Base-by-base conservation (phyloP, 2,329 filamentous ascomycete genomes). In the Colletotrichum karsti region DNA sequence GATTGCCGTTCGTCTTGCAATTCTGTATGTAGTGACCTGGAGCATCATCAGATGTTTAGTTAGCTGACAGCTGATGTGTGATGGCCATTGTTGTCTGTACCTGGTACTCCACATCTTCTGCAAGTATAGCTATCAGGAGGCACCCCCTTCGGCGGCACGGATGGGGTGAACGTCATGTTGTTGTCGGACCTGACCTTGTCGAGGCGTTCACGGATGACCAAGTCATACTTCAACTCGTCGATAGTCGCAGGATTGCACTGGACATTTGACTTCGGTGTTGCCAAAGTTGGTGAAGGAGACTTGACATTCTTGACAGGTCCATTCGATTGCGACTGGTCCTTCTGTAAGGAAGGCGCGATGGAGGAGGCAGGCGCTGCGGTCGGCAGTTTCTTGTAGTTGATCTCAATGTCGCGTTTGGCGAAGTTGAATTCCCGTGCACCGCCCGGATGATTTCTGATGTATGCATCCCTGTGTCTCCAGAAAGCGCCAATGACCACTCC, bases 21-120 rank as follows among this genome's bases (percentile, higher is more conserved):
- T 73, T 30, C 20, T 67, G 61, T 24, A 73, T 58, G 26, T 63
- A 60, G 54, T 72, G 71, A 2, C 72, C 73, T 75, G n/a, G 7
- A 20, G 15, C 18, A 50, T 12, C 9, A 24, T 30, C 24, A n/a
- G n/a, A n/a, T 50, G 22, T 4, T 30, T 24, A 50, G 53, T 48
- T 55, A 39, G 30, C 26, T 30, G 7, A 6, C 5, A 46, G 10
- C 20, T 12, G 22, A 18, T 18, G n/a, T 20, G 41, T 12, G 35
- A 18, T 18, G 10, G 20, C 28, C 37, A 20, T 12, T 28, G 7
- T 44, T 9, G 18, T 44, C 33, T 26, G 20, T 51, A 67, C 66
- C 66, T 56, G 55, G 41, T n/a, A 41, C 53, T 26, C 51, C 55
- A n/a, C 66, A 69, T 8, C 63, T 62, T 5, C 56, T 61, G 63